A percentile compares a stretch with the other conserved stretches of the same genome.
Conservation (phyloP, 805 yeast species). For the Isabelozyma rhagii region DNA sequence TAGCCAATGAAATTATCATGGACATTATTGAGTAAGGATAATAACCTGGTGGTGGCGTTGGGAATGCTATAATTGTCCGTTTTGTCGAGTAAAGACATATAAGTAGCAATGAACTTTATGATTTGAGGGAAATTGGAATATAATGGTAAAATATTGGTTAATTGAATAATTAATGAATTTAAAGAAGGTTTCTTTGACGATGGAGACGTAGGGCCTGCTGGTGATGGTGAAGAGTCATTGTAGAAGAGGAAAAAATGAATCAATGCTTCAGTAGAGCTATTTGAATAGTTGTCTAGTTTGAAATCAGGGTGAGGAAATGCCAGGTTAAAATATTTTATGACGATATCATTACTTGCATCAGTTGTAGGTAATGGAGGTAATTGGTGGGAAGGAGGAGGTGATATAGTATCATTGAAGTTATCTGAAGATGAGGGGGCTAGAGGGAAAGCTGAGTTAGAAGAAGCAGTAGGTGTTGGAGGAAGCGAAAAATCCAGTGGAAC, state of each 20-base stretch:
- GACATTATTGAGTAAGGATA: conserved; percentile 53
- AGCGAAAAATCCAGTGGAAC: not conserved
- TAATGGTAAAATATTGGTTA: conserved; percentile 30
- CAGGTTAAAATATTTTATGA: conserved; percentile 22
- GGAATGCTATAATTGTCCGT: conserved; percentile 13
- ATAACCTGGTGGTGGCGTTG: conserved; percentile 48
- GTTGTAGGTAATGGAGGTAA: not conserved
- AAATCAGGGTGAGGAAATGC: conserved; percentile 36
- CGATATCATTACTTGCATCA: not conserved
- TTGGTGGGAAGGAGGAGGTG: not conserved
- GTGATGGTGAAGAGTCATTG: conserved; percentile 3
- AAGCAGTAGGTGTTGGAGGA: not conserved
- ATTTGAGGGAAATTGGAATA: conserved; percentile 30
- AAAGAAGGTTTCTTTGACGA: conserved; percentile 9
- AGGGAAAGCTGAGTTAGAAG: not conserved
- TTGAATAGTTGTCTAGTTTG: conserved; percentile 34
- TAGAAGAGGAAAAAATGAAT: conserved; percentile 64
- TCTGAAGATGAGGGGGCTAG: not conserved
- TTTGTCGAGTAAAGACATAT: conserved; percentile 8
- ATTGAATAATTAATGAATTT: conserved; percentile 2
- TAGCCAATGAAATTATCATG: conserved; percentile 64
- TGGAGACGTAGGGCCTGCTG: not conserved
- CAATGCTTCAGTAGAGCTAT: conserved; percentile 54
- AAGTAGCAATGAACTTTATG: conserved; percentile 16
- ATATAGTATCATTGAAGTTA: not conserved